These are phyloP conservation scores for Delonix regia DNA, from an alignment of 306 rosid genomes.

Conservation along the genomic window DNA sequence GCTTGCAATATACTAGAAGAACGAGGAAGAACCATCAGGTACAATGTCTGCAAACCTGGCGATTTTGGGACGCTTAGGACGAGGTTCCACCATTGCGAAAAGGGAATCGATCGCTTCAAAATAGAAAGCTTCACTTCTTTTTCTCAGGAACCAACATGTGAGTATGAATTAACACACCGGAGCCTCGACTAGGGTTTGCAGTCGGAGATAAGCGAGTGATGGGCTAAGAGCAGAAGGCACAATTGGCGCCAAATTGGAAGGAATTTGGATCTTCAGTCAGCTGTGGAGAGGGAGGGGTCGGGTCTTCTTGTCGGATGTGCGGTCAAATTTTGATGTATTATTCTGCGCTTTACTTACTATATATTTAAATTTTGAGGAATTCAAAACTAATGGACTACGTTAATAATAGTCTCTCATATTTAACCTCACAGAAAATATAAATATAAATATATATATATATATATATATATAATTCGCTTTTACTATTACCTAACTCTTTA, in stretches of 20 bases:
- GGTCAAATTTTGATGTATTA: no score
- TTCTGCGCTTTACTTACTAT: no score
- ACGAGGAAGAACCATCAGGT: neutral
- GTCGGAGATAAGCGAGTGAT: neutral
- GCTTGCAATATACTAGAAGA: neutral
- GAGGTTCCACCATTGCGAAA: slow-evolving; percentile 62
- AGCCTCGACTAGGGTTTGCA: slow-evolving; percentile 49
- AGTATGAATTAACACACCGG: slow-evolving; percentile 14
- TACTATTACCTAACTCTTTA: no score
- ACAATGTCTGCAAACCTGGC: slow-evolving; percentile 51
- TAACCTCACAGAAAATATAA: no score
- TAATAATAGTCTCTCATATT: no score
- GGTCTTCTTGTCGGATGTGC: neutral
- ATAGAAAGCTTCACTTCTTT: neutral
- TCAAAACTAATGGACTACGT: no score
- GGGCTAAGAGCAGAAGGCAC: neutral
- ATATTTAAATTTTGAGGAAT: no score
- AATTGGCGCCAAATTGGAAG: slow-evolving; percentile 44
- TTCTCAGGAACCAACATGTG: slow-evolving; percentile 23
- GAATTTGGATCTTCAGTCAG: neutral
- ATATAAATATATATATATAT: no score
- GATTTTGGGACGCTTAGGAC: slow-evolving; percentile 72
- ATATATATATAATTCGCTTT: no score
- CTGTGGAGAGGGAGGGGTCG: neutral
- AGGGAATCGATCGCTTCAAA: neutral